Percentiles rank a stretch among this genome's conserved stretches.
These are phyloP conservation scores for Combretum micranthum DNA, from an alignment of 345 rosid species.

Conservation along the genomic window DNA sequence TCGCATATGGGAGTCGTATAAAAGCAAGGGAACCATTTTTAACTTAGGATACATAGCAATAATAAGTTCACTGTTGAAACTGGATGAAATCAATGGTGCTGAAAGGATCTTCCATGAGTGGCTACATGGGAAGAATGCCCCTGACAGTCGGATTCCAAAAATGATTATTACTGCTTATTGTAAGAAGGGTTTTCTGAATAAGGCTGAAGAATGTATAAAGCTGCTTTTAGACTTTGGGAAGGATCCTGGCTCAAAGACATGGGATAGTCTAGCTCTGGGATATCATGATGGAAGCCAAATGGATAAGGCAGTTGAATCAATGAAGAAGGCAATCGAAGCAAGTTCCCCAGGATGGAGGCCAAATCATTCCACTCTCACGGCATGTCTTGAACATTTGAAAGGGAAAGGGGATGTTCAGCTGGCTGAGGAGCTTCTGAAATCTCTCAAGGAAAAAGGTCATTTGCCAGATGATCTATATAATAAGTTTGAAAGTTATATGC, in stretches of 20 bases:
- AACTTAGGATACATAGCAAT: conserved; percentile 41
- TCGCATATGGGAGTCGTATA: conserved; percentile 48
- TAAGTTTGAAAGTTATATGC: too few relatives aligned
- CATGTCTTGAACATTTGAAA: conserved; percentile 22
- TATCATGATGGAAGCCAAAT: conserved; percentile 3
- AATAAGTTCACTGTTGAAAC: conserved; percentile 42
- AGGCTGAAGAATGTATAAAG: conserved; percentile 42
- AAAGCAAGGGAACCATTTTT: conserved; percentile 23
- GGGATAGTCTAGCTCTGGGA: conserved; percentile 7
- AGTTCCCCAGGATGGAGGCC: conserved; percentile 16
- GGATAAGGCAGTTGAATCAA: conserved; percentile 10
- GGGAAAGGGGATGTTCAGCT: conserved; percentile 11
- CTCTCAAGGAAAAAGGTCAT: background rate
- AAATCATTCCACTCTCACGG: background rate
- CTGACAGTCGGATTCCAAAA: conserved; percentile 42
- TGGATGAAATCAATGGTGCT: conserved; percentile 46
- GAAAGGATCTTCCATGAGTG: conserved; percentile 55
- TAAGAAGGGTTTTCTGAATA: conserved; percentile 38
- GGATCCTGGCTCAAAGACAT: background rate
- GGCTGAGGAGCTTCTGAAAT: conserved; percentile 11
- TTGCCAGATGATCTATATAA: too few relatives aligned
- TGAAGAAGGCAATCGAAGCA: conserved; percentile 9
- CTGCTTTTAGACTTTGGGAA: conserved; percentile 7
- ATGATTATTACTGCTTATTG: conserved; percentile 38
- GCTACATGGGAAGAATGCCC: conserved; percentile 22